Base-by-base conservation (phyloP, 2,329 filamentous ascomycete genomes). In the Furcasterigmium sp. region DNA sequence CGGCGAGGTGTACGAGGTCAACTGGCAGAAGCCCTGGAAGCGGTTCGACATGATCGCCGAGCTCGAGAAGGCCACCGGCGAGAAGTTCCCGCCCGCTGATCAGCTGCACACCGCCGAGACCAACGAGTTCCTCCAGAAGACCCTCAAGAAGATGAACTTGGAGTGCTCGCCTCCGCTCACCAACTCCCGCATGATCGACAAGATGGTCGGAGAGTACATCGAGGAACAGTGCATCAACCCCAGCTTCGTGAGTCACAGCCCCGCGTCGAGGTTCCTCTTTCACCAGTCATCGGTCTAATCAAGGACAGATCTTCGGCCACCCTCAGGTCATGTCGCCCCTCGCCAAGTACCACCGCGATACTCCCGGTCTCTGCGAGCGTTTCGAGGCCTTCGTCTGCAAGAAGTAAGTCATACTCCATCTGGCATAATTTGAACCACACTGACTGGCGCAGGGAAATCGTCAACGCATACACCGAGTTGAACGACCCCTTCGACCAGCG, bases 351-450 rank as follows among this genome's bases (percentile, higher is more conserved):
- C 88, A 96, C 68, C 87, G 93, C 52, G 69, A 75, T 37, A 80
- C 81, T 50, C 78, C 84, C 42, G 93, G 91, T 57, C 79, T 98
- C 26, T 96, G 90, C 64, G 93, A 98, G 74, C 87, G 93, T 43
- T 97, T 97, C 65, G 93, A 98, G 70, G 91, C 88, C 10, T 98
- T 98, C 54, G 93, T 96, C 37, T 90, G 85, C 75, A 94, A 90
- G 77, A 94, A 93, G 45, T 39, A 21, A 23, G 37, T 26, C 15
- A 32, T 15, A n/a, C 26, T 29, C 3, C 10, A 29, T n/a, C 14
- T 8, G 5, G 3, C 29, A n/a, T 8, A 13, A 3, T 4, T 15
- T n/a, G 5, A n/a, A n/a, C 7, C 13, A 8, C 17, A n/a, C 15
- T 32, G 10, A 32, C 29, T 65, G 59, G 55, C 68, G 63, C 57